Base-by-base conservation (phyloP, 768 basidiomycete species). In the Gyrodon lividus region DNA sequence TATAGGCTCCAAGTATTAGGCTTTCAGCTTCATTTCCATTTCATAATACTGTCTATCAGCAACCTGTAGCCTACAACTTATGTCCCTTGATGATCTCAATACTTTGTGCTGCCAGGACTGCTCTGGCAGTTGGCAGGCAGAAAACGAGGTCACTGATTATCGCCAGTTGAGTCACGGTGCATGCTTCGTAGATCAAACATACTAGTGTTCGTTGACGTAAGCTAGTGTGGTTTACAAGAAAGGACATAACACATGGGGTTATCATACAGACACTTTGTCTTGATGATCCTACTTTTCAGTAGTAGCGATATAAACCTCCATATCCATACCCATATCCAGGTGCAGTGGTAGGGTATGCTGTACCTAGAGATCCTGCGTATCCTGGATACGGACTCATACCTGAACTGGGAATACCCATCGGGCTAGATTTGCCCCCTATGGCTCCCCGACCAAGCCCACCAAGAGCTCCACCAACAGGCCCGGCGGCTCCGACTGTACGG, bases 381-480 rank as follows among this genome's bases (percentile, higher is more conserved):
- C 39, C 24, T 4, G 13, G 7, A 2, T 13, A 34, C 20, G 13
- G n/a, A 17, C 26, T 38, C 40, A 33, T n/a, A 6, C 19, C 4
- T 23, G 35, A 26, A 26, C 26, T 2, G 22, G 26, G 16, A 39
- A 28, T 12, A 22, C 47, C 9, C 22, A 30, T 30, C 8, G 30
- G 8, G 10, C 30, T 24, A 10, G 39, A 40, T n/a, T 38, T 35
- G 31, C 52, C 47, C 6, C 47, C 47, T 17, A 35, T 26, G 26
- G 48, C 34, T 8, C 51, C 46, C 33, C 39, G 37, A 13, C 39
- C n/a, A 5, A 48, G 39, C 23, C 51, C 51, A n/a, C 39, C 51
- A 19, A 42, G 39, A 16, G 40, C 45, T 4, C 51, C 46, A 16
- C 46, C 51, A 19, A 47, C 46, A 41, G 42, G 23, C 2, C 51